phyloP scores from a whole-genome alignment of 2,329 filamentous ascomycete species.

The Onygena corvina region DNA sequence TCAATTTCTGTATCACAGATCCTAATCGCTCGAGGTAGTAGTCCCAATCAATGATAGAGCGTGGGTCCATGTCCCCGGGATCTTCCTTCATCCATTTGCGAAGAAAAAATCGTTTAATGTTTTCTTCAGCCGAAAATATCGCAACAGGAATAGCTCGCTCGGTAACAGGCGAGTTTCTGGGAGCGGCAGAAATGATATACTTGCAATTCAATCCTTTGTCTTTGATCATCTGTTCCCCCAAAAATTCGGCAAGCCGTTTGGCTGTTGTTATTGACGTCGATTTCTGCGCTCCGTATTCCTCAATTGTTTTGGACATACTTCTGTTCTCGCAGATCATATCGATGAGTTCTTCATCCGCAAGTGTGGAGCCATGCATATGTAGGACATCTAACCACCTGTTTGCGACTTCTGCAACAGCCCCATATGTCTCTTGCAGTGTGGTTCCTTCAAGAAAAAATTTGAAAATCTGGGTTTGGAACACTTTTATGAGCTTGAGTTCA shows the following conservation, averaged over 20 bases:
- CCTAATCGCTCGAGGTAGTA: slow-evolving; percentile 94
- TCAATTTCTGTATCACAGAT: slow-evolving; percentile 96
- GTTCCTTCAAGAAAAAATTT: slow-evolving; percentile 94
- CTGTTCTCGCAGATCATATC: slow-evolving; percentile 99
- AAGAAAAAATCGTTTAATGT: slow-evolving; percentile 76
- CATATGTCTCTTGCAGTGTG: slow-evolving; percentile 80
- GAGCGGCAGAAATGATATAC: slow-evolving; percentile 88
- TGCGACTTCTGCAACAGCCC: slow-evolving; percentile 81
- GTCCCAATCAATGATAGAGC: slow-evolving; percentile 85
- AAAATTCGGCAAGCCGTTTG: slow-evolving; percentile 82
- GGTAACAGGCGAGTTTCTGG: slow-evolving; percentile 81
- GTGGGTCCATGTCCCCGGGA: slow-evolving; percentile 76
- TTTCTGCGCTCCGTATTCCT: slow-evolving; percentile 91
- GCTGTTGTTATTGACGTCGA: slow-evolving; percentile 99
- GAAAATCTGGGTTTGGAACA: slow-evolving; percentile 98
- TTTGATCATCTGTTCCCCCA: slow-evolving; percentile 98
- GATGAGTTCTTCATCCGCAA: slow-evolving; percentile 94
- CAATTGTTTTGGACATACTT: slow-evolving; percentile 92
- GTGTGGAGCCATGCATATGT: slow-evolving; percentile 70
- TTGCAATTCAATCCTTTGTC: slow-evolving; percentile 99
- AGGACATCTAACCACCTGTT: slow-evolving; percentile 96
- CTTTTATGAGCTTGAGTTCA: slow-evolving; percentile 98
- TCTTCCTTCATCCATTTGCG: slow-evolving; percentile 95
- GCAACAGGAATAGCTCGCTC: slow-evolving; percentile 89
- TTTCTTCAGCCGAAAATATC: slow-evolving; percentile 88